Evolutionary conservation across 2,329 filamentous ascomycete species (phyloP).

Genomic region (Fusarium sp.): DNA sequence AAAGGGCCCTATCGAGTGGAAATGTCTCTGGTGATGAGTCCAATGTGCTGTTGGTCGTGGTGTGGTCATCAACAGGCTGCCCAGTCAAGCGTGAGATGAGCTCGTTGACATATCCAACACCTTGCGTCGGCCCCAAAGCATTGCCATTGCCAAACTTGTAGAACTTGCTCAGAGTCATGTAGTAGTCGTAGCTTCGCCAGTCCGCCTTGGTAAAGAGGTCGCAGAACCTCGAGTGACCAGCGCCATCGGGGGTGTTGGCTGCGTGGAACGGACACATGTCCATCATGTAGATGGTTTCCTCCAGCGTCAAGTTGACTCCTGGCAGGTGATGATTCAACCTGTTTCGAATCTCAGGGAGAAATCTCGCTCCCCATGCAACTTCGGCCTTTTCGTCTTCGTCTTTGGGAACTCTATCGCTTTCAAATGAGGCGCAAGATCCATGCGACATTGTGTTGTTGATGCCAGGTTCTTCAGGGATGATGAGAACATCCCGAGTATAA

Average conservation of each 20-base stretch:
- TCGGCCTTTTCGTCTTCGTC: slow-evolving; percentile 63
- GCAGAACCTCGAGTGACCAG: slow-evolving; percentile 77
- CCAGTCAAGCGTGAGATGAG: slow-evolving; percentile 83
- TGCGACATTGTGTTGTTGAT: slow-evolving; percentile 88
- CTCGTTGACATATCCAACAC: slow-evolving; percentile 90
- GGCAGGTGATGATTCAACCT: slow-evolving; percentile 77
- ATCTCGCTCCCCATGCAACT: slow-evolving; percentile 69
- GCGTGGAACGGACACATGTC: slow-evolving; percentile 90
- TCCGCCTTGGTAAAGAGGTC: slow-evolving; percentile 77
- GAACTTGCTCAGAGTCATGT: slow-evolving; percentile 83
- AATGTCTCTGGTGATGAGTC: slow-evolving; percentile 77
- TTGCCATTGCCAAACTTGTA: slow-evolving; percentile 85
- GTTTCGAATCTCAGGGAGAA: slow-evolving; percentile 74
- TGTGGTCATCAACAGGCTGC: slow-evolving; percentile 76
- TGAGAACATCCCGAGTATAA: slow-evolving; percentile 68
- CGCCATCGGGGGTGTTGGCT: slow-evolving; percentile 69
- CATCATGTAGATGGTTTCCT: slow-evolving; percentile 81
- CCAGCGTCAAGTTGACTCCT: slow-evolving; percentile 72
- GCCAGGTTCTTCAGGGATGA: slow-evolving; percentile 74
- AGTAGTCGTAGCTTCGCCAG: slow-evolving; percentile 86
- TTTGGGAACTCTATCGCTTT: slow-evolving; percentile 65
- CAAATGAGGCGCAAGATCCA: slow-evolving; percentile 77
- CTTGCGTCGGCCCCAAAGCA: slow-evolving; percentile 83
- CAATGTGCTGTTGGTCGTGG: slow-evolving; percentile 82
- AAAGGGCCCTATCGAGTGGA: slow-evolving; percentile 75